Base-by-base conservation (phyloP, 164 flowering plant species). In the Macadamia integrifolia region DNA sequence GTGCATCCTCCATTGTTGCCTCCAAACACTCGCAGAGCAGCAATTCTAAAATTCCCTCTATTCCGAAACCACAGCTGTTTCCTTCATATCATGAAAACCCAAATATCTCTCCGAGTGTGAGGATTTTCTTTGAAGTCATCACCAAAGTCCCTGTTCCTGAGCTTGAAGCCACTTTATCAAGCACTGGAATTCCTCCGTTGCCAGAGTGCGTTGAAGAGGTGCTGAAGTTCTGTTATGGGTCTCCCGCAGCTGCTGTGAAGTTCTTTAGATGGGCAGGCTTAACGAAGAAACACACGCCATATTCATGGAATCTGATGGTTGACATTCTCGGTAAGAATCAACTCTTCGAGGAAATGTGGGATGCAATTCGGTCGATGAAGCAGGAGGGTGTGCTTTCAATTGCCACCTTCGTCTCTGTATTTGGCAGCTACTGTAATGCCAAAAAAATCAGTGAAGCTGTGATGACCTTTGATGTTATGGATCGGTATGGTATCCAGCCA, bases 341-440 rank as follows among this genome's bases (percentile, higher is more conserved):
- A 23, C 72, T 79, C 29, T 91, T 86, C 71, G 97, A 91, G 30
- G 75, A 75, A 29, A 88, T 89, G 95, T 87, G 97, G 95, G 92
- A 87, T 59, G 93, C 92, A 2, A 76, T 89, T n/a, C 74, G 92
- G 69, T 78, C 90, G 2, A 91, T 91, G 97, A 86, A 77, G 79
- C 72, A 80, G 48, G 91, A 89, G 18, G 78, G 77, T 1, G 57
- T 78, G 59, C 73, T 91, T 4, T 77, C 90, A 0, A 7, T 83
- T 67, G 72, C 85, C 0, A 81, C 97, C 0, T 91, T 89, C 66
- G 87, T 76, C 5, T 88, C 91, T 0, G 86, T 76, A n/a, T 89
- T 91, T 50, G 79, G 76, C 50, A 91, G 90, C 66, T 91, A 91
- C 64, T 88, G 90, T 61, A 17, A 6, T 31, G 89, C 83, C 0